A percentile compares a stretch with the other conserved stretches of the same genome.
phyloP scores from a whole-genome alignment of 2,329 filamentous ascomycete genomes.

The Endothia cerciana region DNA sequence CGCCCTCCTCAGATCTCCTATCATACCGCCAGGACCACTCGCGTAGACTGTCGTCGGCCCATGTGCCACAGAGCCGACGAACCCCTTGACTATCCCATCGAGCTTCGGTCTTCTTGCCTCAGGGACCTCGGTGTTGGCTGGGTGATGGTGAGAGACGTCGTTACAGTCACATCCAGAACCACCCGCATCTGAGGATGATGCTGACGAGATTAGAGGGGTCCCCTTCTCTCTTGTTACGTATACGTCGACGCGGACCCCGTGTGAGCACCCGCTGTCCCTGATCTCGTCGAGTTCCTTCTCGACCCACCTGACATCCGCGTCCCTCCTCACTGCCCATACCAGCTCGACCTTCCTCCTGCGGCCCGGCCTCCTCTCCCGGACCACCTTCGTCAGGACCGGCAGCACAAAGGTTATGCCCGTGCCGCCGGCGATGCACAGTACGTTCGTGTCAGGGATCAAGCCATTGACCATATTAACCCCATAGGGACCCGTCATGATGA shows the following conservation, averaged over 20 bases:
- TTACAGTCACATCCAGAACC: constrained; percentile 33
- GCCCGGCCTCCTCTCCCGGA: constrained; percentile 34
- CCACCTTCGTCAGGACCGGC: constrained; percentile 50
- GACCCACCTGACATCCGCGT: constrained; percentile 61
- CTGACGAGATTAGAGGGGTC: too few relatives aligned
- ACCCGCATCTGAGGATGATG: constrained; percentile 22
- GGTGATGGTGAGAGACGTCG: constrained; percentile 31
- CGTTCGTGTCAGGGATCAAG: constrained; percentile 46
- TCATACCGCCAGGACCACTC: constrained; percentile 64
- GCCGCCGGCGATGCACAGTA: constrained; percentile 60
- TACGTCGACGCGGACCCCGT: constrained; percentile 56
- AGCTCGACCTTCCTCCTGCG: constrained; percentile 57
- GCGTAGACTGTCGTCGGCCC: constrained; percentile 61
- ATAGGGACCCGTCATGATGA: constrained; percentile 68
- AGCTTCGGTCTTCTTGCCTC: constrained; percentile 51
- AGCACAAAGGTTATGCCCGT: constrained; percentile 63
- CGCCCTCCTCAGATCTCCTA: constrained; percentile 57
- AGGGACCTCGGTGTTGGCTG: constrained; percentile 24
- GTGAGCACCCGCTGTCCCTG: constrained; percentile 39
- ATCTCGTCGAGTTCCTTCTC: constrained; percentile 57
- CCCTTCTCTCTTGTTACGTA: constrained; percentile 61
- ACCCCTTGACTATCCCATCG: constrained; percentile 48
- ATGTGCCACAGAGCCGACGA: constrained; percentile 49
- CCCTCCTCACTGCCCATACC: constrained; percentile 66
- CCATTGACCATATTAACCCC: constrained; percentile 54